Conservation (phyloP, 2,329 filamentous ascomycete genomes). For the Exophiala sp. region DNA sequence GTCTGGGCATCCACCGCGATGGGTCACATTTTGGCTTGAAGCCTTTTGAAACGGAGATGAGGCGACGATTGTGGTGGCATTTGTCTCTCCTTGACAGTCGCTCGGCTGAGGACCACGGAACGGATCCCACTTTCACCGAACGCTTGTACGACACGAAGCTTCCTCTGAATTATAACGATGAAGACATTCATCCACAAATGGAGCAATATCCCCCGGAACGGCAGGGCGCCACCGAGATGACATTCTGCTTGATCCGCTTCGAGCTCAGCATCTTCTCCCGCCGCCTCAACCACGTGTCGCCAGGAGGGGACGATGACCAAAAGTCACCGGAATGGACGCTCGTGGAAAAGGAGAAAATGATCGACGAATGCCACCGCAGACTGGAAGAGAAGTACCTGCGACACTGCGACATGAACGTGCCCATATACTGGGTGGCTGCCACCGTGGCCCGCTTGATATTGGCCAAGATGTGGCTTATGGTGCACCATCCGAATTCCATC, state of each 20-base stretch:
- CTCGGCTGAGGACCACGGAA: constrained; percentile 58
- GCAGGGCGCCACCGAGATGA: constrained; percentile 50
- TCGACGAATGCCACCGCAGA: constrained; percentile 50
- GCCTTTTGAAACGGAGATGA: constrained; percentile 47
- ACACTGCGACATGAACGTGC: constrained; percentile 47
- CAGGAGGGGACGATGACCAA: constrained; percentile 27
- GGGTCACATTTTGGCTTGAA: constrained; percentile 46
- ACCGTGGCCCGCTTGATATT: constrained; percentile 66
- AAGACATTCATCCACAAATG: constrained; percentile 46
- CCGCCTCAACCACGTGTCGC: constrained; percentile 36
- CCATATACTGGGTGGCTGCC: constrained; percentile 62
- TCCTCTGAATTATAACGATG: constrained; percentile 47
- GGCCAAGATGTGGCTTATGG: constrained; percentile 70
- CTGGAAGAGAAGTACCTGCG: constrained; percentile 52
- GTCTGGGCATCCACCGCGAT: constrained; percentile 41
- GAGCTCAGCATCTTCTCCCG: constrained; percentile 46
- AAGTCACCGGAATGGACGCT: constrained; percentile 16
- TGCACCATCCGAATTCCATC: constrained; percentile 60
- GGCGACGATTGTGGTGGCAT: constrained; percentile 37
- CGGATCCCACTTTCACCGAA: constrained; percentile 54
- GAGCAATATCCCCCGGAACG: constrained; percentile 45
- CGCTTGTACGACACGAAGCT: constrained; percentile 55
- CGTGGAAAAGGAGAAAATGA: constrained; percentile 40
- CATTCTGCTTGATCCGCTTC: constrained; percentile 47
- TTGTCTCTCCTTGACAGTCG: constrained; percentile 51